Percentiles rank a stretch among this genome's conserved stretches.
Evolutionary conservation across 2,329 filamentous ascomycete species (phyloP).

Genomic region (Trichophyton simii): DNA sequence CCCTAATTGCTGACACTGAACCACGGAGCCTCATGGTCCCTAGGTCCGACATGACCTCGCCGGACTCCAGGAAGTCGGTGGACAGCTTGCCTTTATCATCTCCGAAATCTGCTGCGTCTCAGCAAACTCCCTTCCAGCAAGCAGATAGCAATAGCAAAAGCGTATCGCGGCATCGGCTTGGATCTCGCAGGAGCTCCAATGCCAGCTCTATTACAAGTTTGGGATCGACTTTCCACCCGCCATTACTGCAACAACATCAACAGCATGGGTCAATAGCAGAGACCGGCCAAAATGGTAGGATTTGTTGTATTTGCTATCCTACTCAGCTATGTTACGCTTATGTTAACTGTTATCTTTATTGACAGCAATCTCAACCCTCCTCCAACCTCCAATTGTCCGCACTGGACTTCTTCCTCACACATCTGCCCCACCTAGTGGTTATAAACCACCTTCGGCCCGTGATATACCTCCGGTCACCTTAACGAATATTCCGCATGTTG

Average conservation of each 20-base stretch:
- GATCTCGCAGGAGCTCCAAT: slow-evolving; percentile 58
- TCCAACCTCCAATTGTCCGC: slow-evolving; percentile 66
- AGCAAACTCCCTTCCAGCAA: slow-evolving; percentile 30
- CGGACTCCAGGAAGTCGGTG: slow-evolving; percentile 50
- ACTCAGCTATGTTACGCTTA: neutral
- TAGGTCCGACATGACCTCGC: slow-evolving; percentile 46
- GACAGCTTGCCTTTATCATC: slow-evolving; percentile 50
- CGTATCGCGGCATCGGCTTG: slow-evolving; percentile 23
- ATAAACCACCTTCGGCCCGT: slow-evolving; percentile 69
- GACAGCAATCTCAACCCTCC: slow-evolving; percentile 66
- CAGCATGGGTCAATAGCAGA: slow-evolving; percentile 48
- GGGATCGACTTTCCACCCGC: slow-evolving; percentile 66
- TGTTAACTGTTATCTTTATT: slow-evolving; percentile 1
- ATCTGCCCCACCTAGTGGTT: slow-evolving; percentile 52
- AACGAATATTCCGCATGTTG: slow-evolving; percentile 74
- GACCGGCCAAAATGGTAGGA: slow-evolving; percentile 55
- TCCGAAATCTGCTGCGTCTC: slow-evolving; percentile 39
- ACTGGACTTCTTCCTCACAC: slow-evolving; percentile 71
- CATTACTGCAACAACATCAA: slow-evolving; percentile 27
- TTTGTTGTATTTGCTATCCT: neutral
- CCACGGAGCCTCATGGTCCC: slow-evolving; percentile 4
- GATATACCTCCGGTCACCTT: slow-evolving; percentile 91
- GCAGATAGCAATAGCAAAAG: slow-evolving; percentile 25
- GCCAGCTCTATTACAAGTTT: slow-evolving; percentile 82
- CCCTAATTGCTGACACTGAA: slow-evolving; percentile 1